phyloP scores from a whole-genome alignment of 306 rosid species.

The Cyamopsis tetragonoloba region DNA sequence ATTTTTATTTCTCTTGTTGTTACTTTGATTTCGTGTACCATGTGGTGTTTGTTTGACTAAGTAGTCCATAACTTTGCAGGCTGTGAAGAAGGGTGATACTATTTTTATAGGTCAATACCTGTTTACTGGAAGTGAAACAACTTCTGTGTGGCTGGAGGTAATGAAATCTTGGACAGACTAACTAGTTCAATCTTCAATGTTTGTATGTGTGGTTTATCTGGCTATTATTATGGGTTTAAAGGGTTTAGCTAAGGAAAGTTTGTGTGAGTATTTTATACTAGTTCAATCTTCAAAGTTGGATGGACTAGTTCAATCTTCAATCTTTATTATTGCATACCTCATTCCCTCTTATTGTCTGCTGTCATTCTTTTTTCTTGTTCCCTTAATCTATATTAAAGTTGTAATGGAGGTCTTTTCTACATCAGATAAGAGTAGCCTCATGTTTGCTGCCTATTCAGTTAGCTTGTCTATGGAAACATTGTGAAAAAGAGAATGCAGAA shows the following conservation, averaged over 20 bases:
- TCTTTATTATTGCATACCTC: not conserved
- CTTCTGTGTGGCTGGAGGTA: constrained; percentile 43
- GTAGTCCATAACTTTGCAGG: constrained; percentile 23
- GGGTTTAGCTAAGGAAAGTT: not conserved
- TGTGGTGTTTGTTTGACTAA: not conserved
- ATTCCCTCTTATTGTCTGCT: not conserved
- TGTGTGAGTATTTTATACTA: not conserved
- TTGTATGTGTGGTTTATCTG: not conserved
- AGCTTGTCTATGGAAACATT: not conserved
- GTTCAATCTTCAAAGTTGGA: not conserved
- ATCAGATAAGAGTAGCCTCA: not conserved
- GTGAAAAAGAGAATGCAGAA: not conserved
- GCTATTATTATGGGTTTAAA: not conserved
- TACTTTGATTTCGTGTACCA: not conserved
- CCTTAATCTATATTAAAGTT: not conserved
- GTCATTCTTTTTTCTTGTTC: not conserved
- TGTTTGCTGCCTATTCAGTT: not conserved
- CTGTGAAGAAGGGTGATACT: constrained; percentile 38
- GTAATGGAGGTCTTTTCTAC: not conserved
- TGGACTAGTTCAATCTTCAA: not conserved
- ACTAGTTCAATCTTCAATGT: not conserved
- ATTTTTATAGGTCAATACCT: constrained; percentile 40
- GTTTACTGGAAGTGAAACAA: constrained; percentile 41
- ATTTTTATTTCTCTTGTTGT: not conserved
- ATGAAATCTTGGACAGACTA: not conserved